Conservation (phyloP, 1,284 basidiomycete genomes). For the Cryptococcus amylolentus region DNA sequence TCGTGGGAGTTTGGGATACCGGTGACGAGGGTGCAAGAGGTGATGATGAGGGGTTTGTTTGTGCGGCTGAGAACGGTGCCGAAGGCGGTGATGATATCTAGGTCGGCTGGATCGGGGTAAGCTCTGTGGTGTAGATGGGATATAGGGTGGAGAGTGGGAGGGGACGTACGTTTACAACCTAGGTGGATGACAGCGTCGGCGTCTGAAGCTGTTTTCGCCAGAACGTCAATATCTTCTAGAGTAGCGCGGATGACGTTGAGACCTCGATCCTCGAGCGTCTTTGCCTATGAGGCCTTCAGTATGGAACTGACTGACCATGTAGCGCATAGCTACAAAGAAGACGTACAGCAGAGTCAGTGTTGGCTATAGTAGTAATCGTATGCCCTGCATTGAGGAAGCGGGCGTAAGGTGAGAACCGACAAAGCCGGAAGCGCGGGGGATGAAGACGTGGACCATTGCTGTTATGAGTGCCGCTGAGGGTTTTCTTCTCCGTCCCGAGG, state of each 20-base stretch:
- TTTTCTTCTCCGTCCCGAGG: too few species aligned
- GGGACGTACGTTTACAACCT: constrained; percentile 21
- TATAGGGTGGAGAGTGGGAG: not conserved
- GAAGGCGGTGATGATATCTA: constrained; percentile 19
- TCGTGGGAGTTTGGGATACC: not conserved
- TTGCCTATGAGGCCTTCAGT: constrained; percentile 6
- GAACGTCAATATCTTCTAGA: constrained; percentile 23
- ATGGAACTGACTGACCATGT: too few species aligned
- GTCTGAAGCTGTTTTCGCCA: constrained; percentile 18
- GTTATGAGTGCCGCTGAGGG: too few species aligned
- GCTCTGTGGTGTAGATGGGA: too few species aligned
- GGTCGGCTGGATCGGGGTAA: constrained; percentile 10
- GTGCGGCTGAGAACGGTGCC: constrained; percentile 20
- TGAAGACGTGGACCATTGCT: not conserved
- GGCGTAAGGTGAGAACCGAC: constrained; percentile 24
- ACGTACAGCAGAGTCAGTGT: constrained; percentile 21
- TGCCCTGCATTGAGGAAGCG: constrained; percentile 29
- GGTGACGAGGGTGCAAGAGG: constrained; percentile 4
- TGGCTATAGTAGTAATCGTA: constrained; percentile 28
- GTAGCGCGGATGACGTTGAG: constrained; percentile 17
- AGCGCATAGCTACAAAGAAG: not conserved
- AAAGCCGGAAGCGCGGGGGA: constrained; percentile 29
- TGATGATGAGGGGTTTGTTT: constrained; percentile 23
- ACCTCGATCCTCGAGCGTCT: constrained; percentile 17
- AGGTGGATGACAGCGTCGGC: constrained; percentile 38